Base-by-base conservation (phyloP, 805 yeast genomes). In the Tetrapisispora fleetii region DNA sequence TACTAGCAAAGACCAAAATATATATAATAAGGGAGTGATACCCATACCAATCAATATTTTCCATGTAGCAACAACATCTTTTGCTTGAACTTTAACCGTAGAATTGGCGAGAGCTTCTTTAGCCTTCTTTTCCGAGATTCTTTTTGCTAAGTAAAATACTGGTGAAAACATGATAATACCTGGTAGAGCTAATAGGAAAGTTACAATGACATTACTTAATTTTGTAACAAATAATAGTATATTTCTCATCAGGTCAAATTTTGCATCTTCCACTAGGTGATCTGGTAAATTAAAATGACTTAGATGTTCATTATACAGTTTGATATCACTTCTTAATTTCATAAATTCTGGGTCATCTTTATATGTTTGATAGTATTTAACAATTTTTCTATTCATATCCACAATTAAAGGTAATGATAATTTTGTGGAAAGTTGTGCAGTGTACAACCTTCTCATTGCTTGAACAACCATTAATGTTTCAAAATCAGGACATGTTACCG, bases 21-120 rank as follows among this genome's bases (percentile, higher is more conserved):
- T 78, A 70, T 91, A 93, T 28, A 93, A 70, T 39, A 87, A 64
- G 2, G 99, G 99, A 0, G 97, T 95, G 47, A 87, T 69, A 5
- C 91, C 95, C 77, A 93, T 77, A 33, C 90, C 81, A 37, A 91
- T 88, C 53, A 93, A 72, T 43, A 93, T 83, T 67, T 93, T 93
- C 99, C 99, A 93, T 1, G 98, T 90, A 1, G 98, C 98, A 51
- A 93, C 78, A 24, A 93, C 97, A 65, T 93, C 99, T 49, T 81
- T 83, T 17, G 95, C 99, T 60, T 81, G 81, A 51, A 93, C 82
- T 64, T 93, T 93, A 21, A 93, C 99, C 0, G 89, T 76, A 0
- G 97, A 89, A 8, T 77, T 82, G 11, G 89, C 90, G 51, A 93
- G 72, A 0, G 98, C 99, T 43, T 78, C 76, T 49, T 67, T 72